phyloP scores from a whole-genome alignment of 2,329 filamentous ascomycete genomes.

The Cytospora schulzeri region DNA sequence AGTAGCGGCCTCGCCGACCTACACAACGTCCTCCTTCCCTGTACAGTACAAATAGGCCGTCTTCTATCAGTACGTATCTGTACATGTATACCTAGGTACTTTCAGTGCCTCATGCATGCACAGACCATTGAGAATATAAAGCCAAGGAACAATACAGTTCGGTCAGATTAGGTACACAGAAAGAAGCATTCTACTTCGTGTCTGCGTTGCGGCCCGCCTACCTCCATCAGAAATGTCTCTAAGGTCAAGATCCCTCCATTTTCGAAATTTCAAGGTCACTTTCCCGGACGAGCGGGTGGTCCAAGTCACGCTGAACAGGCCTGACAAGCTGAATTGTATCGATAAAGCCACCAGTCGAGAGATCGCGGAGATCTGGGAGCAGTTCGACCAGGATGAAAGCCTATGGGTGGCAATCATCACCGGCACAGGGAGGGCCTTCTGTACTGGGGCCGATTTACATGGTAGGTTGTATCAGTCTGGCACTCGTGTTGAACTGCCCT shows the following conservation, averaged over 20 bases:
- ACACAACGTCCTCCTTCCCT: not conserved
- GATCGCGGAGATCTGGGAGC: slow-evolving; percentile 46
- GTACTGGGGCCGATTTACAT: slow-evolving; percentile 65
- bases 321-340: slow-evolving; percentile 58
- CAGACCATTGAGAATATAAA: not conserved
- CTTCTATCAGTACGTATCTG: not conserved
- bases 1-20: too few species aligned
- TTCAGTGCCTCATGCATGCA: not conserved
- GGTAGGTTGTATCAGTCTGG: slow-evolving; percentile 23
- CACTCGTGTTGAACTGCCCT: not conserved
- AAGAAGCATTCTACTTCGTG: not conserved
- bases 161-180: not conserved
- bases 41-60: not conserved
- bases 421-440: slow-evolving; percentile 64
- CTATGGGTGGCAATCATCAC: slow-evolving; percentile 63
- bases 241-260: slow-evolving; percentile 24
- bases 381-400: slow-evolving; percentile 59
- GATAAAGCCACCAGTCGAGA: slow-evolving; percentile 48
- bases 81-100: not conserved
- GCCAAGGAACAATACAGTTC: not conserved
- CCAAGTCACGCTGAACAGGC: slow-evolving; percentile 52
- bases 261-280: slow-evolving; percentile 29
- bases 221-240: slow-evolving; percentile 7
- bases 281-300: slow-evolving; percentile 25
- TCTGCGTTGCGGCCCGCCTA: not conserved